Base-by-base conservation (phyloP, 2,329 filamentous ascomycete species). In the Coniella lustricola region DNA sequence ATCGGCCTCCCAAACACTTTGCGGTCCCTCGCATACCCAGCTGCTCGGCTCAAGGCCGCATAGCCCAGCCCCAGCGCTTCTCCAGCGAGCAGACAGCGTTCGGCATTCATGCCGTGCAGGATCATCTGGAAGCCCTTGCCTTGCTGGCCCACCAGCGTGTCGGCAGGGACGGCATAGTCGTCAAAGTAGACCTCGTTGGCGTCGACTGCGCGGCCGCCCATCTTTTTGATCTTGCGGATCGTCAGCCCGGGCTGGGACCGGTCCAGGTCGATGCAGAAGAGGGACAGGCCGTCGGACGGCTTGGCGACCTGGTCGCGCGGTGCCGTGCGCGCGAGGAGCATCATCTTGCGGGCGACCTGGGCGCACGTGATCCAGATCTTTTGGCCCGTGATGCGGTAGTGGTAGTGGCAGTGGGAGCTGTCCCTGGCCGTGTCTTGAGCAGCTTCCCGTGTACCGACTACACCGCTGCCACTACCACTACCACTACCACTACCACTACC, bases 341-440 rank as follows among this genome's bases (percentile, higher is more conserved):
- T 82, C 87, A 94, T 94, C 59, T 88, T 87, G 3, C 76, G 75
- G 0, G 88, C 87, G 0, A 91, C 84, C 62, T 94, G 87, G 0
- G 88, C 88, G 46, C 81, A 90, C 0, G 87, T 87, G 47, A 93
- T 94, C 88, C 88, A 94, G 47, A 91, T 90, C 68, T 94, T 94
- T 62, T 91, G 86, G 0, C 88, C 87, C 0, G 79, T 79, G 10
- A 94, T 74, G 1, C 67, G 71, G 61, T 90, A n/a, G n/a, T n/a
- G n/a, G n/a, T n/a, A n/a, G n/a, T n/a, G n/a, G n/a, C n/a, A n/a
- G n/a, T n/a, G n/a, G n/a, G n/a, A n/a, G n/a, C n/a, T n/a, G n/a
- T n/a, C n/a, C n/a, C n/a, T n/a, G n/a, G n/a, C n/a, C n/a, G n/a
- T n/a, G n/a, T n/a, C n/a, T n/a, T n/a, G n/a, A n/a, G n/a, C n/a